Conservation (phyloP, 208 protist species). For the Tritrichomonas musculus region DNA sequence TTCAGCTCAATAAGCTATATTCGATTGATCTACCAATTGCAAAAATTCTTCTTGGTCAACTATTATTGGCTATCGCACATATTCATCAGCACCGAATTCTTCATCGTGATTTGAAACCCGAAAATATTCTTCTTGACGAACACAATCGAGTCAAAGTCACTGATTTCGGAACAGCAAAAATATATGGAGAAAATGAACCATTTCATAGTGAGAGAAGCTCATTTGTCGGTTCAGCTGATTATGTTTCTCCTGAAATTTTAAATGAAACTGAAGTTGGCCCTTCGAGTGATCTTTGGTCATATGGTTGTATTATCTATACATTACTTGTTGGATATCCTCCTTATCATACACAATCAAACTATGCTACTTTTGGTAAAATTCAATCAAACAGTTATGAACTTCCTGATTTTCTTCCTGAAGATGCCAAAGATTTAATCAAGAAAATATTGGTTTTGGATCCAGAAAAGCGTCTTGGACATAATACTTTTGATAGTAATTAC, state of each 20-base stretch:
- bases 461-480: background rate
- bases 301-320: background rate
- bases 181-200: background rate
- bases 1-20: background rate
- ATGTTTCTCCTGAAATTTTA: slow-evolving; percentile 7
- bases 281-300: background rate
- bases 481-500: background rate
- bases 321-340: background rate
- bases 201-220: background rate
- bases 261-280: background rate
- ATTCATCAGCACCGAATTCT: slow-evolving; percentile 54
- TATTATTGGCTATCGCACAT: background rate
- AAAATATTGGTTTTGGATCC: background rate
- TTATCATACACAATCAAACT: background rate
- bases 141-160: slow-evolving; percentile 90
- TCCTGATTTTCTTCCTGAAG: background rate
- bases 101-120: too few species aligned
- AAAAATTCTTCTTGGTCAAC: background rate
- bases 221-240: background rate
- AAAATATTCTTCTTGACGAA: too few species aligned
- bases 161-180: slow-evolving; percentile 21
- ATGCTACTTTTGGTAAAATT: background rate
- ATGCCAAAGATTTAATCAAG: background rate
- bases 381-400: background rate
- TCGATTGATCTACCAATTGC: background rate